Base-by-base conservation (phyloP, 192 early-diverging fungal genomes). In the Rhizoclosmatium globosum region DNA sequence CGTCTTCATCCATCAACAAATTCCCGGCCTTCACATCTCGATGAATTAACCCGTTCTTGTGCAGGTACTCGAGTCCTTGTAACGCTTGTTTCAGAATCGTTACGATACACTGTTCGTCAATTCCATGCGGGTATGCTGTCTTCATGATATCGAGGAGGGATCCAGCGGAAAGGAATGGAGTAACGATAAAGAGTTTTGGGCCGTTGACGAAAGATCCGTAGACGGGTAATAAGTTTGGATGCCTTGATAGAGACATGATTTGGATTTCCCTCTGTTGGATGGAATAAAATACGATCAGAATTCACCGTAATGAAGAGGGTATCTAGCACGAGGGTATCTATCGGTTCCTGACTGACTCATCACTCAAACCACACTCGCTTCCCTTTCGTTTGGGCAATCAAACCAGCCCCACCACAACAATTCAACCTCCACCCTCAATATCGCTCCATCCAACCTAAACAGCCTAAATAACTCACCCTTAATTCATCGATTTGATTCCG, bases 121-220 rank as follows among this genome's bases (percentile, higher is more conserved):
- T 89, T 2, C 95, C 95, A 58, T 94, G 87, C 3, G 93, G 92
- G 83, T 89, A 93, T 2, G 89, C 88, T n/a, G 91, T 92, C 80
- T 95, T 94, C 94, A 96, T 95, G 71, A 96, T 95, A 77, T 96
- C 94, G 3, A 95, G 87, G 70, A 93, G 92, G 13, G 94, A 95
- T 13, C 95, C 94, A 23, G 82, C 83, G 57, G 71, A 69, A 38
- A 85, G 85, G 82, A 92, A 95, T 2, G 95, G 95, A 17, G 95
- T 95, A n/a, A 95, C 92, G 62, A 96, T 95, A 77, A 90, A 92
- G 44, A 96, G 79, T 75, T 93, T 93, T 39, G 90, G 89, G 9
- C 91, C 94, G 47, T 90, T 87, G 3, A 96, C 94, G 80, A 95
- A 96, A 0, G 94, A 93, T 48, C 93, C 93, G 77, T 92, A 92